Evolutionary conservation across 495 filamentous ascomycete genomes (phyloP), one percentile per base, ranked within the genome.

Genomic region (Thermothielavioides terrestris): DNA sequence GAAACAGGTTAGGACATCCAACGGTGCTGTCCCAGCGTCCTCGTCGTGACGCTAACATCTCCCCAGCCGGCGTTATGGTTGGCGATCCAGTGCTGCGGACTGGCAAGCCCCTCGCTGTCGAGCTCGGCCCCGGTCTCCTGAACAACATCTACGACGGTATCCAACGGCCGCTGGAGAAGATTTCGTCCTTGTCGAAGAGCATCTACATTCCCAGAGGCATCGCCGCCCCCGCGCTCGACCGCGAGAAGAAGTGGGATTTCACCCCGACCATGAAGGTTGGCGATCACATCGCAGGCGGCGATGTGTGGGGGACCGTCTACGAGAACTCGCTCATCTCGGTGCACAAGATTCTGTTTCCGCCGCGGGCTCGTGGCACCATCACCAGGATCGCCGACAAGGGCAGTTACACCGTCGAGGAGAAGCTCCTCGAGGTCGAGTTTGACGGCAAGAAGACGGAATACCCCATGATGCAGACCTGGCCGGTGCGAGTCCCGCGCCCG

Each of bases 101-200:
- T 14, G 87, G 89, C 61, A 95, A 95, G 77, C 94, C 92, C 49
- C 77, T 99, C 4, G 94, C 90, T 40, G 92, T 99, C 65, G 94
- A 99, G 70, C 82, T 97, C 46, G 92, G 92, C 23, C 92, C 92
- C 55, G 92, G 94, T 60, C 71, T 99, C 71, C 88, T 98, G 81
- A 90, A 97, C 73, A 98, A 94, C 44, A 98, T 98, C 65, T 98
- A 98, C 74, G 94, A 99, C 65, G 92, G 92, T 65, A 97, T 99
- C 59, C 92, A 99, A 67, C 86, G 92, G 53, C 92, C 92, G 48
- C 81, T 99, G 56, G 83, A 82, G 63, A 80, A 78, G 49, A 99
- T 99, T 61, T 76, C 84, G 49, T 73, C 83, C 39, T 68, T 81
- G 42, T 82, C 86, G 12, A 70, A 86, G 53, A 84, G 87, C 64